Evolutionary conservation across 2,329 filamentous ascomycete species (phyloP).

Genomic region (Bipolaris gigantea): DNA sequence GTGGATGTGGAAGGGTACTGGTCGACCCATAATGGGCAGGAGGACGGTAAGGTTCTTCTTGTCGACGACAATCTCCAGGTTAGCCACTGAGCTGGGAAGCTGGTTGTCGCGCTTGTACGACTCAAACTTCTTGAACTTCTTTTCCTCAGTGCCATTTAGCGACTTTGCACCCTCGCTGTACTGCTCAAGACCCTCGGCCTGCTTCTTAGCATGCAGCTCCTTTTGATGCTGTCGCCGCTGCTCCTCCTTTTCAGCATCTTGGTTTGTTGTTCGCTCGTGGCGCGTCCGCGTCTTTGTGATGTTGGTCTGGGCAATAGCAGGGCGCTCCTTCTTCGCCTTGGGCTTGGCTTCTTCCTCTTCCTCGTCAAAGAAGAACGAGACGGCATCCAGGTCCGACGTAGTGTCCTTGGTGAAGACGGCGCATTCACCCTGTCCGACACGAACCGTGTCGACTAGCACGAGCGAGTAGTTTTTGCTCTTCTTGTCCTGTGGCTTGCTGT

Average conservation of each 20-base stretch:
- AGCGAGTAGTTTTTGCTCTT: slow-evolving; percentile 87
- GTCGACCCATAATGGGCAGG: slow-evolving; percentile 94
- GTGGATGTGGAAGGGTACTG: slow-evolving; percentile 95
- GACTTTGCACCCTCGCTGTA: slow-evolving; percentile 85
- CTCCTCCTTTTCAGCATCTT: slow-evolving; percentile 87
- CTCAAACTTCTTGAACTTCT: slow-evolving; percentile 98
- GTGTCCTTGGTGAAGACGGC: slow-evolving; percentile 94
- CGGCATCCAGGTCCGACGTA: slow-evolving; percentile 85
- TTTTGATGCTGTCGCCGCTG: slow-evolving; percentile 90
- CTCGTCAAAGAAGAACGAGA: slow-evolving; percentile 98
- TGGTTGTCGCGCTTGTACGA: slow-evolving; percentile 99
- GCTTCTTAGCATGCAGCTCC: slow-evolving; percentile 83
- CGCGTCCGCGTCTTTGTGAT: slow-evolving; percentile 92
- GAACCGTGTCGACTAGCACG: slow-evolving; percentile 88
- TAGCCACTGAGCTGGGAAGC: slow-evolving; percentile 78
- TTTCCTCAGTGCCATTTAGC: slow-evolving; percentile 87
- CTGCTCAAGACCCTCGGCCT: slow-evolving; percentile 75
- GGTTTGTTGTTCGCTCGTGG: slow-evolving; percentile 84
- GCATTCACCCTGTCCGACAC: slow-evolving; percentile 75
- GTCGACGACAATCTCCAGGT: slow-evolving; percentile 88
- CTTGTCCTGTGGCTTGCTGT: slow-evolving; percentile 84
- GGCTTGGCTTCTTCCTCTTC: slow-evolving; percentile 82
- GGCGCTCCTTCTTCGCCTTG: slow-evolving; percentile 85
- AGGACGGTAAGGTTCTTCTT: slow-evolving; percentile 87
- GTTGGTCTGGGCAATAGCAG: slow-evolving; percentile 89